These are phyloP conservation scores for Magnusiomyces suaveolens DNA, from an alignment of 1,139 yeast genomes.

Conservation along the genomic window DNA sequence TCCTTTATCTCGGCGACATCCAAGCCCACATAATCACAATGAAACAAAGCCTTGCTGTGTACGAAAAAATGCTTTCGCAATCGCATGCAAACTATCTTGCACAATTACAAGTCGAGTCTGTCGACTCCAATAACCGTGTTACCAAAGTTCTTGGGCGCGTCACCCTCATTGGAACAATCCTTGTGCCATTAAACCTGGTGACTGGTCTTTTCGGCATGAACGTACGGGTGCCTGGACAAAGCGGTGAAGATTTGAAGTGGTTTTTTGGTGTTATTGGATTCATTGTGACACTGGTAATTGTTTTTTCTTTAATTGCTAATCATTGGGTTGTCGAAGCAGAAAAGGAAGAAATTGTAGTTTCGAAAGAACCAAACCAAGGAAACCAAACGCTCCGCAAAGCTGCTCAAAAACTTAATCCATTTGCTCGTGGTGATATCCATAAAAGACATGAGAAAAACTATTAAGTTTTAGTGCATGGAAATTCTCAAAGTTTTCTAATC, in stretches of 20 bases:
- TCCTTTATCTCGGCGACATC: conserved; percentile 83
- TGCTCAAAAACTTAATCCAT: conserved; percentile 3
- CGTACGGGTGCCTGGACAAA: conserved; percentile 73
- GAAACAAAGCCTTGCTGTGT: conserved; percentile 82
- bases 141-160: conserved; percentile 84
- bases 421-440: too few relatives aligned
- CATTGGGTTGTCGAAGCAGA: conserved; percentile 19
- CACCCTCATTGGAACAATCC: conserved; percentile 79
- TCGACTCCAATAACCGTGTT: conserved; percentile 71
- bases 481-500: too few relatives aligned
- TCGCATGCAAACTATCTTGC: conserved; percentile 90
- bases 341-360: background rate
- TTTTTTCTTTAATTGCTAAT: conserved; percentile 20
- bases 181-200: conserved; percentile 80
- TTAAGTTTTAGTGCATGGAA: too few relatives aligned
- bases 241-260: conserved; percentile 42
- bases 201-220: conserved; percentile 97
- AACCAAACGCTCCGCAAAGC: background rate
- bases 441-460: too few relatives aligned
- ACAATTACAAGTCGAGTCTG: conserved; percentile 85
- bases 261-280: conserved; percentile 56
- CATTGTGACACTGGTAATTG: conserved; percentile 20
- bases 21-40: conserved; percentile 95
- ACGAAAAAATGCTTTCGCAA: conserved; percentile 86
- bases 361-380: background rate